Base-by-base conservation (phyloP, 2,329 filamentous ascomycete genomes). In the Cordyceps pruinosa region DNA sequence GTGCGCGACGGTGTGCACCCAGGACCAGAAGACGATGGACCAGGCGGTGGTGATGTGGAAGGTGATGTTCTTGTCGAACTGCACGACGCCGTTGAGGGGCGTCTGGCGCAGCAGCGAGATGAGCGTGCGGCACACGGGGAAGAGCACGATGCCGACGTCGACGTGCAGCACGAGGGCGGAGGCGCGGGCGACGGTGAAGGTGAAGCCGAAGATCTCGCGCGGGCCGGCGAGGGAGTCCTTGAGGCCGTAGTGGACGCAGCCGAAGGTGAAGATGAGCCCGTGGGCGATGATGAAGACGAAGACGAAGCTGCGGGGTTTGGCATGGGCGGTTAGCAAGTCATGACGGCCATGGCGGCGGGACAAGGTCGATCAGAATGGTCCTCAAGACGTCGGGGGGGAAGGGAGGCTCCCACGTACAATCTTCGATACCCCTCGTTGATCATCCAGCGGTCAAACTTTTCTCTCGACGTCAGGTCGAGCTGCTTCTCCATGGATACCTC, bases 21-120 rank as follows among this genome's bases (percentile, higher is more conserved):
- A 91, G 13, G 89, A 89, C 72, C 89, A 95, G 74, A 93, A 90
- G 63, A 94, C 86, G 66, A 95, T 91, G 25, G 89, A 91, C 88
- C 89, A 94, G 6, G 88, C 89, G 26, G 88, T 89, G 49, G 81
- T 84, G 73, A 90, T 93, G 76, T 94, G 89, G 73, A 94, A 93
- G 45, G 88, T 89, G 70, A 92, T 91, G 74, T 92, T 91, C 78
- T 91, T 92, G 75, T 91, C 88, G 72, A 94, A 91, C 64, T 90
- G 89, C 63, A 95, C 87, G 68, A 94, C 89, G 63, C 89, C 88
- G 70, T 93, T 92, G 57, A 94, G 77, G 8, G 89, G 88, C 7
- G 89, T 94, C 68, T 90, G 87, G 61, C 89, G 83, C 53, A 86
- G 81, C 61, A 93, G 81, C 54, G 89, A 94, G 67, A 94, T 90